These are phyloP conservation scores for Claviceps humidiphila DNA, from an alignment of 2,329 filamentous ascomycete genomes.

Conservation along the genomic window DNA sequence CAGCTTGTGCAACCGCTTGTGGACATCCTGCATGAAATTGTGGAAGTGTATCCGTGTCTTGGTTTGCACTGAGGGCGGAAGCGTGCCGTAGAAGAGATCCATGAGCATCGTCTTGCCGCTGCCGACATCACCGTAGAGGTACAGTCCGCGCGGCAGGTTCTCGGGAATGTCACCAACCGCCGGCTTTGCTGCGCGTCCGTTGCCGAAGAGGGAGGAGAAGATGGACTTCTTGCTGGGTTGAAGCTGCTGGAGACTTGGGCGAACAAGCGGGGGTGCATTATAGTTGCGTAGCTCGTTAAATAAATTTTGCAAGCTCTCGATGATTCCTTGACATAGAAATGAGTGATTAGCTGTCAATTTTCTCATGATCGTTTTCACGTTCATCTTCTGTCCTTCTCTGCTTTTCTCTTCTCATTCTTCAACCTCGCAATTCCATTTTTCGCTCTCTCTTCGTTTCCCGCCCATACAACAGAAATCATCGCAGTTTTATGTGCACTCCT, in stretches of 20 bases:
- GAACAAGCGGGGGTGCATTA: slow-evolving; percentile 56
- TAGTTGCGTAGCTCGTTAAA: slow-evolving; percentile 72
- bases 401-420: neutral
- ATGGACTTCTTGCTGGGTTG: slow-evolving; percentile 41
- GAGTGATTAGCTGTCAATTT: neutral
- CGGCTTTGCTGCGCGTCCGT: slow-evolving; percentile 23
- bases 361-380: neutral
- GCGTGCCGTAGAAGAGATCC: slow-evolving; percentile 92
- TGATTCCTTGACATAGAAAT: slow-evolving; percentile 48
- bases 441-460: too few relatives aligned
- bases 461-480: too few relatives aligned
- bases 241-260: slow-evolving; percentile 61
- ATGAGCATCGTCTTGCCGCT: slow-evolving; percentile 99
- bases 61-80: slow-evolving; percentile 63
- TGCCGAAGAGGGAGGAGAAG: slow-evolving; percentile 49
- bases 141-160: slow-evolving; percentile 76
- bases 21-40: slow-evolving; percentile 98
- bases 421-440: too few relatives aligned
- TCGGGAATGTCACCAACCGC: slow-evolving; percentile 45
- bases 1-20: slow-evolving; percentile 77
- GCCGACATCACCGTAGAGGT: slow-evolving; percentile 92
- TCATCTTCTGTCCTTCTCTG: too few relatives aligned
- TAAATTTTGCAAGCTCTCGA: slow-evolving; percentile 77
- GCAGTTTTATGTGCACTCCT: slow-evolving; percentile 8
- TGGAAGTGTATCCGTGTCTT: slow-evolving; percentile 97